Base-by-base conservation (phyloP, 1,284 basidiomycete genomes). In the Puccinia coronata region DNA sequence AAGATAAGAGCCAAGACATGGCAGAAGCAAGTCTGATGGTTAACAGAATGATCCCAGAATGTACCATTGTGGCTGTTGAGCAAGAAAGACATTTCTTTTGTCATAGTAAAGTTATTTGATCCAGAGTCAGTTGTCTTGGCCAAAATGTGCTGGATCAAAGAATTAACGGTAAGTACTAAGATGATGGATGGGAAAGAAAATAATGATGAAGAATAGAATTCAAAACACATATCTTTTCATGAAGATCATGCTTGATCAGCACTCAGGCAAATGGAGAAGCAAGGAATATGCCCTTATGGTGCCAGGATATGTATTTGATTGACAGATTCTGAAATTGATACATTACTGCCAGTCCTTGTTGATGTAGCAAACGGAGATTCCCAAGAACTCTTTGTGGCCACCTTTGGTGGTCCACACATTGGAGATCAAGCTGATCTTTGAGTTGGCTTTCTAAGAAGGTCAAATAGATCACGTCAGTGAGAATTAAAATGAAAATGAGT, bases 61-160 rank as follows among this genome's bases (percentile, higher is more conserved):
- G 39, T 49, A 5, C 65, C 65, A 47, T 49, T n/a, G 25, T 49
- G 18, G 18, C 47, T n/a, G 6, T 36, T 11, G 8, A 69, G 43
- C 18, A 69, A 43, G 12, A 36, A 12, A 9, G 41, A 6, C 39
- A 69, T 2, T 36, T 69, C 65, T 20, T 36, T 3, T 11, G 65
- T 28, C 39, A 47, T 69, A 2, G 41, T 47, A n/a, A 69, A 65
- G 61, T 65, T 65, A 65, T 65, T 65, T 6, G 34, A 39, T 12
- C 61, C 61, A 5, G 61, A 65, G n/a, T 65, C 61, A 3, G 34
- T 65, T 39, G 39, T 65, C 41, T 57, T 57, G 2, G n/a, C 55
- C 31, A 57, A 25, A 25, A 57, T 28, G 55, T 57, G 43, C 11
- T 28, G 55, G n/a, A 57, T n/a, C 18, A 57, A n/a, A 9, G 9